phyloP scores from a whole-genome alignment of 73 alveolate species.

The Tetrahymena elliotti region DNA sequence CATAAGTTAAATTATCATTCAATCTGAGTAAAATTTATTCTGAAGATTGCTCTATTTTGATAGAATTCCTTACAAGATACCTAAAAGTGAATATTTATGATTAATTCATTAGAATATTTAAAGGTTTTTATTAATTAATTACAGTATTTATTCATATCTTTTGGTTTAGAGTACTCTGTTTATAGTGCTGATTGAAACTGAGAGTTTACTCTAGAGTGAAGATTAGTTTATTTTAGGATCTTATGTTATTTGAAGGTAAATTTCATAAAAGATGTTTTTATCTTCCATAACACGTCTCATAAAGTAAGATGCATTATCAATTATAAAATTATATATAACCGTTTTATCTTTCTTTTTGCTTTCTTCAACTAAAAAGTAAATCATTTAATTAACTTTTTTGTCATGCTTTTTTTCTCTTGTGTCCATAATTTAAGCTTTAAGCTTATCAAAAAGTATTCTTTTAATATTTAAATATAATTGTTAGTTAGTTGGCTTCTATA shows the following conservation, averaged over 20 bases:
- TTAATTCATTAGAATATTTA: background rate
- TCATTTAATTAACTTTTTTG: background rate
- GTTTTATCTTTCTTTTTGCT: background rate
- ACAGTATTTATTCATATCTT: background rate
- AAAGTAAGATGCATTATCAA: background rate
- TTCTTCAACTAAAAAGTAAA: background rate
- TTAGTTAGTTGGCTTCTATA: background rate
- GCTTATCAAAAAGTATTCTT: background rate
- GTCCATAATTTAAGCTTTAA: background rate
- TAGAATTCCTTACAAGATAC: background rate
- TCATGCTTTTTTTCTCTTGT: background rate
- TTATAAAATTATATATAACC: background rate
- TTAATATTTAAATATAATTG: background rate
- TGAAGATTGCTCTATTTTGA: background rate
- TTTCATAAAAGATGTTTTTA: background rate
- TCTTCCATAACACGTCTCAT: background rate
- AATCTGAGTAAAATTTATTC: background rate
- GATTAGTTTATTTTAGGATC: background rate
- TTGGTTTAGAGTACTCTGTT: background rate
- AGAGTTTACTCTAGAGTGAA: background rate
- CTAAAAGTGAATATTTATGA: background rate
- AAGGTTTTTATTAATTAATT: background rate
- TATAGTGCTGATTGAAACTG: background rate
- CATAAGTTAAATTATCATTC: background rate
- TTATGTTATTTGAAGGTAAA: background rate